Evolutionary conservation across 441 rosid species (phyloP), one percentile per base, ranked within the genome.

Genomic region (Eruca vesicaria): DNA sequence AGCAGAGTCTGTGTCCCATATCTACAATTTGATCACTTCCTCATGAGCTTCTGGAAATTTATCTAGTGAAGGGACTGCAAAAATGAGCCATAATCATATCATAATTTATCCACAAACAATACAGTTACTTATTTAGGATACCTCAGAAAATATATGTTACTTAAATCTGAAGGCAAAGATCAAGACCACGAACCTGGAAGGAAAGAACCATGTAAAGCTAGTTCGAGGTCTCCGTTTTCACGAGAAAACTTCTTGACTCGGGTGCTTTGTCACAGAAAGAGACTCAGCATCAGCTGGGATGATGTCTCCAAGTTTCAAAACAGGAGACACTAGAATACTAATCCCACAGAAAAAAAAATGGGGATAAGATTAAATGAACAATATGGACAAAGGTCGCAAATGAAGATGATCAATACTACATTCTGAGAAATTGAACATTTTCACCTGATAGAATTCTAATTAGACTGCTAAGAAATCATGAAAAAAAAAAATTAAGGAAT

Each of bases 171-270:
- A 45, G 14, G n/a, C n/a, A n/a, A n/a, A 9, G 52, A 58, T 19
- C 20, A 50, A 52, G 69, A n/a, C n/a, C 8, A 16, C 3, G 41
- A 65, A 65, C 66, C 90, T 59, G 98, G 98, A 73, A 95, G 94
- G 84, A 95, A 95, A 77, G 98, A 95, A 64, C 98, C 98, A 67
- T 85, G 82, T 43, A 95, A 78, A 81, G 98, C 99, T 60, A 91
- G 90, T 80, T 89, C 89, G 75, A 93, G 82, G 76, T 93, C 81
- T 38, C 97, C 99, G 56, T 90, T 83, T 85, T 95, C 97, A 57
- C 73, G 69, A 57, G 89, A 84, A 79, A 95, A 87, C 76, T 79
- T 84, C 91, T 45, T 87, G 86, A 4, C 89, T 83, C 0, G 91
- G 89, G 76, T 79, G 74, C 80, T 87, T 87, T 71, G 86, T 83